Conservation (phyloP, 2,329 filamentous ascomycete species). For the Verticillium zaregamsianum region DNA sequence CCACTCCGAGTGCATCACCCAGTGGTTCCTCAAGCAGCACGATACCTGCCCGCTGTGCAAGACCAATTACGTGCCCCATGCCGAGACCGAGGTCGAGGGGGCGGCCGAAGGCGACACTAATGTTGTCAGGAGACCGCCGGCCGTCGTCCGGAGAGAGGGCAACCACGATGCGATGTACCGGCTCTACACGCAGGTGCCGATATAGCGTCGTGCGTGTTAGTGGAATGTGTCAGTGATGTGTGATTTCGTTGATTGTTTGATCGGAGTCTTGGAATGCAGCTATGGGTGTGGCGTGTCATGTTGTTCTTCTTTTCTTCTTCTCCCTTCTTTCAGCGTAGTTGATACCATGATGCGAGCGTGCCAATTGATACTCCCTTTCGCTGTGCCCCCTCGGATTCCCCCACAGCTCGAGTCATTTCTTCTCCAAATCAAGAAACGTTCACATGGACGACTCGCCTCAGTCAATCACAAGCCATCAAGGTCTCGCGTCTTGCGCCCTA, state of each 20-base stretch:
- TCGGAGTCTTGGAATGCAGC: neutral
- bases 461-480: neutral
- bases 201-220: neutral
- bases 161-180: constrained; percentile 1
- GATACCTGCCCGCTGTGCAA: constrained; percentile 15
- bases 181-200: neutral
- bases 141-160: neutral
- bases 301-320: neutral
- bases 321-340: neutral
- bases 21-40: constrained; percentile 14
- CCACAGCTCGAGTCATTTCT: neutral
- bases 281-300: neutral
- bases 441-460: neutral
- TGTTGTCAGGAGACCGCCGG: neutral
- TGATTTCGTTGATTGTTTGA: neutral
- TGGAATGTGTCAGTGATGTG: neutral
- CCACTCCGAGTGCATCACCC: constrained; percentile 12
- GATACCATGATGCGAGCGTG: neutral
- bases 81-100: neutral
- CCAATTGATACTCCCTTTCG: neutral
- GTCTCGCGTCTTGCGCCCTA: neutral
- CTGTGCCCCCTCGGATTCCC: too few relatives aligned
- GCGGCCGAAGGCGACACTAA: neutral
- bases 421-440: neutral
- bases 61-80: constrained; percentile 2